Conservation (phyloP, 2,329 filamentous ascomycete species). For the Colletotrichum lini region DNA sequence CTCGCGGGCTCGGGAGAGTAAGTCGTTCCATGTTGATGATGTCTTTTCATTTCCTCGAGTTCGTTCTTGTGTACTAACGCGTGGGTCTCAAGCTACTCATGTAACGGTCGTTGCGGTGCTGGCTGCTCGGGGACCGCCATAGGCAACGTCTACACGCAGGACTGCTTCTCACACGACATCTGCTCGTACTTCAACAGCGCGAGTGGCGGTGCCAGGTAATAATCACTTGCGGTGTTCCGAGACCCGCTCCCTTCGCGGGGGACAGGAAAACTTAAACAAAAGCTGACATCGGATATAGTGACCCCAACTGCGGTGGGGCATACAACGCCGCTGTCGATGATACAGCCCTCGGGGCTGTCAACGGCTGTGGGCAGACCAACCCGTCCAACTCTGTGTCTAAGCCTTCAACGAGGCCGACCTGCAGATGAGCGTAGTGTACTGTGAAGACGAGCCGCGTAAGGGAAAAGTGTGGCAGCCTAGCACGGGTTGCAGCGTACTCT, state of each 20-base stretch:
- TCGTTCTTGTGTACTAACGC: neutral
- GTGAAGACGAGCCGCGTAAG: too few relatives aligned
- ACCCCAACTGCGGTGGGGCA: slow-evolving; percentile 63
- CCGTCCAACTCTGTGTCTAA: slow-evolving; percentile 48
- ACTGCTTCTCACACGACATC: slow-evolving; percentile 66
- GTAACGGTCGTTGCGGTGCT: slow-evolving; percentile 64
- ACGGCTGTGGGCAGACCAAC: slow-evolving; percentile 55
- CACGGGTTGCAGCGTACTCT: neutral
- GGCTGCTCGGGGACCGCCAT: slow-evolving; percentile 60
- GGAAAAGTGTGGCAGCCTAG: too few relatives aligned
- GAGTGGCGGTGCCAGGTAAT: slow-evolving; percentile 60
- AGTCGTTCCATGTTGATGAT: slow-evolving; percentile 38
- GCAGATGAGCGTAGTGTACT: slow-evolving; percentile 22
- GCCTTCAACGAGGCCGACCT: slow-evolving; percentile 49
- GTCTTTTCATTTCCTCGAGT: too few relatives aligned
- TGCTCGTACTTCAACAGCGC: slow-evolving; percentile 66
- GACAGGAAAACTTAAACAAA: neutral
- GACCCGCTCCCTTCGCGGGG: neutral
- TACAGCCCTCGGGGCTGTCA: slow-evolving; percentile 52
- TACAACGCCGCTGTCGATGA: slow-evolving; percentile 61
- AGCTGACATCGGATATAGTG: slow-evolving; percentile 49
- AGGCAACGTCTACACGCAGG: slow-evolving; percentile 64
- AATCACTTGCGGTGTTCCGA: neutral
- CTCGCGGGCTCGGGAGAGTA: slow-evolving; percentile 59
- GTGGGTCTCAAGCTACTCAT: slow-evolving; percentile 57